A percentile compares a stretch with the other conserved stretches of the same genome.
Conservation (phyloP, 345 rosid genomes). For the Salix koriyanagi region DNA sequence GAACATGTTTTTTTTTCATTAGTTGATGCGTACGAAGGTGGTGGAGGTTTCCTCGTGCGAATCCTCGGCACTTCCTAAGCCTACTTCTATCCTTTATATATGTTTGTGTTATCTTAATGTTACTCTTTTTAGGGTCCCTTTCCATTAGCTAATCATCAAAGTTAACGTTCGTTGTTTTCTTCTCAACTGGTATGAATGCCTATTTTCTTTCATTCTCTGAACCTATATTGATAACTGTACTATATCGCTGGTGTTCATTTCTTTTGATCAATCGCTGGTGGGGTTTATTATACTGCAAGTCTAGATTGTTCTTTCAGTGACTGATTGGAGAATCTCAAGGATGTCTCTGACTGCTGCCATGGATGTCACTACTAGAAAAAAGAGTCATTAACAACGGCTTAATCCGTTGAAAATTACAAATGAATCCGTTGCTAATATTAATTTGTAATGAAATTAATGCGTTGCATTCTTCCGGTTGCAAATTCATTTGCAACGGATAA, state of each 20-base stretch:
- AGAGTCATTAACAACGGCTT: too few relatives aligned
- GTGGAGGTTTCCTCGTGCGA: not conserved
- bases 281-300: too few relatives aligned
- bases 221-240: too few relatives aligned
- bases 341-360: conserved; percentile 1
- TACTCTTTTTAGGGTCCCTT: not conserved
- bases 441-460: too few relatives aligned
- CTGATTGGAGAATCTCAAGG: not conserved
- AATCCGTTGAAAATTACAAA: too few relatives aligned
- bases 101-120: not conserved
- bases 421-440: too few relatives aligned
- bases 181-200: not conserved
- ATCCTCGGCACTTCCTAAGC: not conserved
- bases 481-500: too few relatives aligned
- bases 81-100: not conserved
- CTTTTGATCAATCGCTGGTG: too few relatives aligned
- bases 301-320: not conserved
- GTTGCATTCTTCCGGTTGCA: too few relatives aligned
- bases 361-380: not conserved
- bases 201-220: not conserved
- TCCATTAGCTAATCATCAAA: not conserved
- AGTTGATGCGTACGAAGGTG: not conserved
- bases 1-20: not conserved
- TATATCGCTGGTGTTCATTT: too few relatives aligned
- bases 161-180: not conserved